Conservation (phyloP, 1,284 basidiomycete genomes). For the Cystobasidiaceae sp. region DNA sequence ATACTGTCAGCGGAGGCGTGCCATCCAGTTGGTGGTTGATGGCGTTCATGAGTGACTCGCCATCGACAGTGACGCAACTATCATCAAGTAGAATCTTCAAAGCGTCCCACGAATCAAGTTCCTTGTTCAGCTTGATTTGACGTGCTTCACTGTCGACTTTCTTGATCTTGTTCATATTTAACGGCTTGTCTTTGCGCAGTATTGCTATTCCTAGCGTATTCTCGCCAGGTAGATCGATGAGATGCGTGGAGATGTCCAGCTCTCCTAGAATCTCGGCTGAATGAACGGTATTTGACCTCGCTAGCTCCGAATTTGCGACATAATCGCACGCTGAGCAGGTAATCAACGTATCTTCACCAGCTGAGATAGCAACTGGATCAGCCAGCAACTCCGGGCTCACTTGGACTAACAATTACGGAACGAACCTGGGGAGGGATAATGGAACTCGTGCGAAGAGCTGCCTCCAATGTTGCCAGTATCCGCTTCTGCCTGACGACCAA, state of each 20-base stretch:
- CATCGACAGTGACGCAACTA: slow-evolving; percentile 31
- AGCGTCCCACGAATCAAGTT: slow-evolving; percentile 29
- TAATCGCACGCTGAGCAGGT: slow-evolving; percentile 44
- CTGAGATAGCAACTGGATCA: slow-evolving; percentile 30
- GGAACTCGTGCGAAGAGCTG: slow-evolving; percentile 46
- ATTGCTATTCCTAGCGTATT: slow-evolving; percentile 39
- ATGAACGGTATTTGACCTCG: slow-evolving; percentile 25
- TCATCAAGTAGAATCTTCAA: slow-evolving; percentile 31
- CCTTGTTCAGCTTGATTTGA: not conserved
- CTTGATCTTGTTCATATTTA: slow-evolving; percentile 42
- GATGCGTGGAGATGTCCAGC: slow-evolving; percentile 18
- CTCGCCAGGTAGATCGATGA: slow-evolving; percentile 1
- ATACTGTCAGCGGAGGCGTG: slow-evolving; percentile 31
- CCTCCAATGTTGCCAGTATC: slow-evolving; percentile 49
- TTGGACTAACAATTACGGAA: not conserved
- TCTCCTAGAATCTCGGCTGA: slow-evolving; percentile 1
- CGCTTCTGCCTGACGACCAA: slow-evolving; percentile 42
- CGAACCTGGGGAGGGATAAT: slow-evolving; percentile 36
- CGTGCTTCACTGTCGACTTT: slow-evolving; percentile 24
- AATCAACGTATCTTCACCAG: slow-evolving; percentile 47
- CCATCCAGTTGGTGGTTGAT: slow-evolving; percentile 13
- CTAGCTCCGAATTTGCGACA: slow-evolving; percentile 45
- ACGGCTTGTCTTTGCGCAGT: slow-evolving; percentile 21
- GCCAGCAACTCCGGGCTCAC: not conserved
- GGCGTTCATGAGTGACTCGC: slow-evolving; percentile 19